Base-by-base conservation (phyloP, 1,284 basidiomycete species). In the Apiotrichum laibachii region DNA sequence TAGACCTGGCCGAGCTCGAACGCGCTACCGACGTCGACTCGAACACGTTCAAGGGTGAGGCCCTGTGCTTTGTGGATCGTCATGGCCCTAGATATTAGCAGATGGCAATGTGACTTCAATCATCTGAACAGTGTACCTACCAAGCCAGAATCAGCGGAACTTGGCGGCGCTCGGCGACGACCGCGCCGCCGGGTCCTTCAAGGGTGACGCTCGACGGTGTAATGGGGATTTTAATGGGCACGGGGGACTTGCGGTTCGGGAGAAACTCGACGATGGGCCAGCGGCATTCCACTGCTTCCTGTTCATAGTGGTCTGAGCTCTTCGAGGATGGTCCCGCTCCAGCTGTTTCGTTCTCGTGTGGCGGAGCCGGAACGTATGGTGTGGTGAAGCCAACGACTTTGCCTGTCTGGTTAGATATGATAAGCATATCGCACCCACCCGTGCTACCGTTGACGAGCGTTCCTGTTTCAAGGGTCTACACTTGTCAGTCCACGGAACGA, bases 1-100 rank as follows among this genome's bases (percentile, higher is more conserved):
- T 75, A 75, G 6, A 67, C 67, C 53, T 75, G 73, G 6, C 73
- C 73, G 40, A 63, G 59, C 10, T 65, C 69, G 46, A 75, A 93
- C 2, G 90, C 86, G 13, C 57, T 51, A 2, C 22, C 13, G 2
- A 62, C 51, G 40, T 62, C 57, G 16, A 62, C 61, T 13, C 49
- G 90, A 55, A 95, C 90, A 22, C 88, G 83, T 56, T 92, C 87
- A 19, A 95, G 81, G 0, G 78, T 79, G 58, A 79, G 77, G 16
- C 80, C 80, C 57, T 79, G 72, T 13, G 67, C 63, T 52, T 75
- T 75, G 54, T 75, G 72, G 26, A 75, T 72, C 2, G 72, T 75
- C 53, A 75, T 57, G 2, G 70, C 70, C 70, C 63, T 66, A 7
- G 50, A 1, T 2, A 48, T 61, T 44, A 58, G 48, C 42, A 7